A percentile compares a stretch with the other conserved stretches of the same genome.
Evolutionary conservation across 169 alveolate species (phyloP).

Genomic region (Perkinsus chesapeaki): DNA sequence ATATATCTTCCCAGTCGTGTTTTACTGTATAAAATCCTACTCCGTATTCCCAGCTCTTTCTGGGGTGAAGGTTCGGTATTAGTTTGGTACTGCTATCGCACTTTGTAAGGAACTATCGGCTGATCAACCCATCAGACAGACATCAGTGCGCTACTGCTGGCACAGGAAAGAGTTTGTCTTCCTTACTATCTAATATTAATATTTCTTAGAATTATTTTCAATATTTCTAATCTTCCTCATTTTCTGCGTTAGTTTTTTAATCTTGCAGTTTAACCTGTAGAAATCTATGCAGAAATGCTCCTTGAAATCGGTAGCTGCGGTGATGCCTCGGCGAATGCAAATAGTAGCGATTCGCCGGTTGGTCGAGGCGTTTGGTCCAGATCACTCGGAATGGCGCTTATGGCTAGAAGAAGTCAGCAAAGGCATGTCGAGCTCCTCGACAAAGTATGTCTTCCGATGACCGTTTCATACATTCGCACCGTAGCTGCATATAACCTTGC

Average conservation of each 20-base stretch:
- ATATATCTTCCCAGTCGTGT: no score
- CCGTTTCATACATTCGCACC: no score
- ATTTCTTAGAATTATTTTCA: not conserved
- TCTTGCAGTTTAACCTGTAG: not conserved
- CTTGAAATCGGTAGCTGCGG: not conserved
- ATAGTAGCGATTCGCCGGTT: not conserved
- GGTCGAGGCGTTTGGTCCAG: not conserved
- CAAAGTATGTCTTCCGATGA: not conserved
- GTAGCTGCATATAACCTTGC: no score
- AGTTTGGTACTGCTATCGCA: no score
- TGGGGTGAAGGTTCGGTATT: no score
- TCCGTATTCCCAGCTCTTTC: no score
- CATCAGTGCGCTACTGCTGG: no score
- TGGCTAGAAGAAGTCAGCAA: not conserved
- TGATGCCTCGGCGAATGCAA: not conserved
- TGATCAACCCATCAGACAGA: no score
- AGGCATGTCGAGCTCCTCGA: not conserved
- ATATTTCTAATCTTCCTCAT: not conserved
- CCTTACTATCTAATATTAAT: no score
- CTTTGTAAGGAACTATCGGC: no score
- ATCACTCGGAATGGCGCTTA: not conserved
- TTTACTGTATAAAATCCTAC: no score
- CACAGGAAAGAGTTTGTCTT: no score
- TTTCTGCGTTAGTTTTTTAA: not conserved
- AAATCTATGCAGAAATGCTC: not conserved